phyloP scores from a whole-genome alignment of 2,329 filamentous ascomycete species.

The Nakataea oryzae region DNA sequence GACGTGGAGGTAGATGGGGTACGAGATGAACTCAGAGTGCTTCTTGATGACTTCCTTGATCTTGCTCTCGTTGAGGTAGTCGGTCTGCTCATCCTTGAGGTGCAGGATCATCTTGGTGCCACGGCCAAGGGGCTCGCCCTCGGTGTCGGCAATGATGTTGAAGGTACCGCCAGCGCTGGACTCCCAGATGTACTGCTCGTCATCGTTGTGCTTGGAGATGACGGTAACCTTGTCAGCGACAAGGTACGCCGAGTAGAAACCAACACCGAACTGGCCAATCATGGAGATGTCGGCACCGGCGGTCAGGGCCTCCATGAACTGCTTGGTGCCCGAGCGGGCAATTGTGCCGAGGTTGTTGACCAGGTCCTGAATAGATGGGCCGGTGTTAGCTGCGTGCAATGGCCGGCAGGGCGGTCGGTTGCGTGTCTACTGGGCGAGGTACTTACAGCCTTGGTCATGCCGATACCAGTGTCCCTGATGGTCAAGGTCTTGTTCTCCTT shows the following conservation, averaged over 20 bases:
- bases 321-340: slow-evolving; percentile 97
- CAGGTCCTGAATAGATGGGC: slow-evolving; percentile 55
- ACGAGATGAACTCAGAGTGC: slow-evolving; percentile 99
- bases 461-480: slow-evolving; percentile 96
- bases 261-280: slow-evolving; percentile 99
- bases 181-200: slow-evolving; percentile 99
- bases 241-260: slow-evolving; percentile 99
- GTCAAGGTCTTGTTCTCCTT: slow-evolving; percentile 96
- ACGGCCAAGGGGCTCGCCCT: slow-evolving; percentile 82
- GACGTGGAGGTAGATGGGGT: slow-evolving; percentile 99
- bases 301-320: slow-evolving; percentile 99
- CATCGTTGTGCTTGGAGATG: slow-evolving; percentile 98
- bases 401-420: neutral
- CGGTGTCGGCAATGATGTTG: slow-evolving; percentile 81
- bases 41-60: slow-evolving; percentile 99
- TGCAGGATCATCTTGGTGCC: slow-evolving; percentile 98
- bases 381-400: slow-evolving; percentile 23
- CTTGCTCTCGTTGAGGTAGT: slow-evolving; percentile 97
- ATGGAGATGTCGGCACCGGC: slow-evolving; percentile 99
- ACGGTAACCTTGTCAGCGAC: slow-evolving; percentile 95
- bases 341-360: slow-evolving; percentile 99
- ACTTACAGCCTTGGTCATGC: slow-evolving; percentile 99
- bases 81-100: slow-evolving; percentile 97
- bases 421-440: neutral
- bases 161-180: slow-evolving; percentile 96